Percentiles rank a stretch among this genome's conserved stretches.
Evolutionary conservation across 2,329 filamentous ascomycete species (phyloP).

Genomic region (Colletotrichum sp.): DNA sequence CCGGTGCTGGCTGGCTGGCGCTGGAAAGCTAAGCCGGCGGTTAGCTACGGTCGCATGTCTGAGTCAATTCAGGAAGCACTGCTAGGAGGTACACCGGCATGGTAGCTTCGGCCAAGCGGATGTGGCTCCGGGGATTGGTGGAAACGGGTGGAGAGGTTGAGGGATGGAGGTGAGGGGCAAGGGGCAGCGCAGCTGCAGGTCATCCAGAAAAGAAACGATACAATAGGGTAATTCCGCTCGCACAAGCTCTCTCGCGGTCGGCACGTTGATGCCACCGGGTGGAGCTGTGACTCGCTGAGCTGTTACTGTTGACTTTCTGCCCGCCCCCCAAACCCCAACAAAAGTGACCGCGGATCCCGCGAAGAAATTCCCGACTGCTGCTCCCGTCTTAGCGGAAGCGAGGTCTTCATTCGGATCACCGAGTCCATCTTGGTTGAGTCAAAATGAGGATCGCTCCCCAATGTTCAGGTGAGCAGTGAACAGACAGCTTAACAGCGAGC

Average conservation of each 20-base stretch:
- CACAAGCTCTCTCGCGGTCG: background rate
- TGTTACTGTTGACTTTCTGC: background rate
- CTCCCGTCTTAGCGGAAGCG: background rate
- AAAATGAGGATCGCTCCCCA: background rate
- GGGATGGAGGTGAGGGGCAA: background rate
- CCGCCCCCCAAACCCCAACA: background rate
- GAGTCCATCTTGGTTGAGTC: background rate
- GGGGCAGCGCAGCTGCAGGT: background rate
- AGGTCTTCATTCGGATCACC: background rate
- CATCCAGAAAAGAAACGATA: slow-evolving; percentile 14
- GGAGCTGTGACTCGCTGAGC: background rate
- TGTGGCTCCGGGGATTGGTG: slow-evolving; percentile 13
- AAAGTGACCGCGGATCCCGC: background rate
- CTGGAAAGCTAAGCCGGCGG: background rate
- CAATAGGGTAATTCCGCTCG: slow-evolving; percentile 3
- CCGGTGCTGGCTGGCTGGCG: background rate
- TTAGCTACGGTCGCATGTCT: background rate
- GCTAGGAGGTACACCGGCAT: background rate
- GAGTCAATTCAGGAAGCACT: slow-evolving; percentile 6
- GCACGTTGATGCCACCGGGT: background rate
- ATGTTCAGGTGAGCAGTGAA: background rate
- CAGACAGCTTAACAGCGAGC: background rate
- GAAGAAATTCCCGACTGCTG: background rate
- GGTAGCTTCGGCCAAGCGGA: slow-evolving; percentile 1
- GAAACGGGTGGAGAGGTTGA: slow-evolving; percentile 9